Conservation (phyloP, 192 early-diverging fungal species). For the Funneliformis mosseae region DNA sequence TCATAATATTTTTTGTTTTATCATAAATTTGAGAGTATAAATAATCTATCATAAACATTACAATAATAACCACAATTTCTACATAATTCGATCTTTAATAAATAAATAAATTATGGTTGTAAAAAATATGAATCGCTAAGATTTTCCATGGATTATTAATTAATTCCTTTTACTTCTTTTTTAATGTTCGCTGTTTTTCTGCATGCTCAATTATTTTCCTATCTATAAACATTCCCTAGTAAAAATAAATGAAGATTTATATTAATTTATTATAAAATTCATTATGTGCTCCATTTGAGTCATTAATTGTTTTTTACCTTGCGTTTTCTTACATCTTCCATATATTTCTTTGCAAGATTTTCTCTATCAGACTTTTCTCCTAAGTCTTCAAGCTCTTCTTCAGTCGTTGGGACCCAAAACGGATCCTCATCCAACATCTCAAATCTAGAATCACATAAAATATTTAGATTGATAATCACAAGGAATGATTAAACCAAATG, state of each 20-base stretch:
- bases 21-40: too few relatives aligned
- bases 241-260: conserved; percentile 3
- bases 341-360: conserved; percentile 94
- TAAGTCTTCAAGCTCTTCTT: conserved; percentile 97
- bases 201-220: conserved; percentile 89
- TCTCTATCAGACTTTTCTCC: conserved; percentile 97
- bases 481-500: background rate
- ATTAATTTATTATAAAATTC: background rate
- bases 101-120: too few relatives aligned
- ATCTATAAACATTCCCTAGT: conserved; percentile 82
- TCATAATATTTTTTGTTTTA: too few relatives aligned
- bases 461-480: background rate
- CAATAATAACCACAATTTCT: too few relatives aligned
- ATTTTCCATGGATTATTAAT: too few relatives aligned
- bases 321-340: conserved; percentile 91
- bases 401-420: conserved; percentile 98
- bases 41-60: too few relatives aligned
- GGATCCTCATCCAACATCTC: conserved; percentile 93
- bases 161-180: conserved; percentile 56
- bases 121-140: too few relatives aligned
- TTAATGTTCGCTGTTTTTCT: conserved; percentile 82
- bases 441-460: conserved; percentile 54
- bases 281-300: background rate
- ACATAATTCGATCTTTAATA: too few relatives aligned
- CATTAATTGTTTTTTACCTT: conserved; percentile 63